A percentile compares a stretch with the other conserved stretches of the same genome.
Conservation (phyloP, 495 filamentous ascomycete species). For the Haplographium delicatum region DNA sequence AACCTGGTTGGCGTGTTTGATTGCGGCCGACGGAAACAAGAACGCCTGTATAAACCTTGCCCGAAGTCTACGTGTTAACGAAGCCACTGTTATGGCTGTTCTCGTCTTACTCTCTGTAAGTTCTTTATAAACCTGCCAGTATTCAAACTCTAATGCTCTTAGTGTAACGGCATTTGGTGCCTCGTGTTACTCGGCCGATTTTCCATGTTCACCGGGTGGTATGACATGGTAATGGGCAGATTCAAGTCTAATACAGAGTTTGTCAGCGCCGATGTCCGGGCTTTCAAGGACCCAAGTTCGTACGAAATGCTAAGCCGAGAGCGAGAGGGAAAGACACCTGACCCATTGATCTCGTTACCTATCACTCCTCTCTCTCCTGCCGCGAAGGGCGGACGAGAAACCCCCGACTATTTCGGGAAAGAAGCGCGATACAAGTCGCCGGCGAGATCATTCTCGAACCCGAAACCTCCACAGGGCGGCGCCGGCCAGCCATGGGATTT, state of each 20-base stretch:
- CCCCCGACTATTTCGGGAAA: conserved; percentile 39
- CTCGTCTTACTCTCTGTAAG: conserved; percentile 75
- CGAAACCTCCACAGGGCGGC: conserved; percentile 38
- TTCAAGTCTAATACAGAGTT: conserved; percentile 61
- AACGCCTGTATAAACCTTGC: conserved; percentile 57
- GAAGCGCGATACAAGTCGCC: conserved; percentile 53
- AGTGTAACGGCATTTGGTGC: conserved; percentile 82
- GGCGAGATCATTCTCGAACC: conserved; percentile 54
- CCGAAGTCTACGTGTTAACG: conserved; percentile 54
- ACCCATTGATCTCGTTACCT: conserved; percentile 31
- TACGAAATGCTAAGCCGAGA: conserved; percentile 77
- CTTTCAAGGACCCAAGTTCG: conserved; percentile 53
- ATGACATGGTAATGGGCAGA: conserved; percentile 51
- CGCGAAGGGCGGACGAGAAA: conserved; percentile 31
- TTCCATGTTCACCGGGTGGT: conserved; percentile 81
- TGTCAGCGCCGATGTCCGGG: conserved; percentile 75
- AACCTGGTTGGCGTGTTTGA: conserved; percentile 69
- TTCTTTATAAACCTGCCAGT: conserved; percentile 1
- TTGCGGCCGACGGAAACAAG: conserved; percentile 53
- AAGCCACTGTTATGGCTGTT: conserved; percentile 75
- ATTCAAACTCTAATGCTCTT: conserved; percentile 22
- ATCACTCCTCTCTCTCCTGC: conserved; percentile 37
- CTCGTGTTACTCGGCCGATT: conserved; percentile 73
- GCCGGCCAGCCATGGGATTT: conserved; percentile 33
- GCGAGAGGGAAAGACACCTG: conserved; percentile 43